Evolutionary conservation across 2,329 filamentous ascomycete species (phyloP).

Genomic region (Chrysoporthe austroafricana): DNA sequence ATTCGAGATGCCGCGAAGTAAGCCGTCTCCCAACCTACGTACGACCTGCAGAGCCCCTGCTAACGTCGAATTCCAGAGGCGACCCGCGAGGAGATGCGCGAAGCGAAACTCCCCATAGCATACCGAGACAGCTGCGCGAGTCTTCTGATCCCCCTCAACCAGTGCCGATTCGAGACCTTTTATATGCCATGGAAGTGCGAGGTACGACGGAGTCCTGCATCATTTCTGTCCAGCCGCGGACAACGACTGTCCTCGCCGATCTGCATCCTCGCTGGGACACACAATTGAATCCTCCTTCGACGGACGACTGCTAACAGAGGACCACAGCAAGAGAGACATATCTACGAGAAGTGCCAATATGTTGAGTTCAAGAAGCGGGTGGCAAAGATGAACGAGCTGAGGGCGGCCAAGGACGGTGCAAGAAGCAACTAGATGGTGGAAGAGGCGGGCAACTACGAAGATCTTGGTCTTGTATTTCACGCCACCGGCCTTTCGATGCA

Average conservation of each 20-base stretch:
- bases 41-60: neutral
- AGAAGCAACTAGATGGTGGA: slow-evolving; percentile 71
- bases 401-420: slow-evolving; percentile 79
- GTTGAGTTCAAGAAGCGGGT: slow-evolving; percentile 98
- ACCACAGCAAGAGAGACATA: slow-evolving; percentile 86
- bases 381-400: slow-evolving; percentile 96
- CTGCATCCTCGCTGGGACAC: neutral
- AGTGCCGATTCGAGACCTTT: slow-evolving; percentile 88
- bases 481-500: slow-evolving; percentile 14
- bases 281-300: neutral
- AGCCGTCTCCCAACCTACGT: neutral
- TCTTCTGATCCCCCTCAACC: slow-evolving; percentile 93
- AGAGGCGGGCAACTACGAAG: slow-evolving; percentile 2
- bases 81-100: slow-evolving; percentile 90
- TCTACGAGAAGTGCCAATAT: slow-evolving; percentile 99
- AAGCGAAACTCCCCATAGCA: slow-evolving; percentile 81
- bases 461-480: slow-evolving; percentile 31
- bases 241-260: too few species aligned
- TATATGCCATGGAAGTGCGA: slow-evolving; percentile 98
- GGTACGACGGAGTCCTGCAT: slow-evolving; percentile 58
- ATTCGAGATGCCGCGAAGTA: slow-evolving; percentile 24
- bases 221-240: neutral
- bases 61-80: slow-evolving; percentile 58
- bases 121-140: slow-evolving; percentile 97
- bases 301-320: slow-evolving; percentile 15